Evolutionary conservation across 2,329 filamentous ascomycete genomes (phyloP).

Genomic region (Coleophoma eucalyptorum): DNA sequence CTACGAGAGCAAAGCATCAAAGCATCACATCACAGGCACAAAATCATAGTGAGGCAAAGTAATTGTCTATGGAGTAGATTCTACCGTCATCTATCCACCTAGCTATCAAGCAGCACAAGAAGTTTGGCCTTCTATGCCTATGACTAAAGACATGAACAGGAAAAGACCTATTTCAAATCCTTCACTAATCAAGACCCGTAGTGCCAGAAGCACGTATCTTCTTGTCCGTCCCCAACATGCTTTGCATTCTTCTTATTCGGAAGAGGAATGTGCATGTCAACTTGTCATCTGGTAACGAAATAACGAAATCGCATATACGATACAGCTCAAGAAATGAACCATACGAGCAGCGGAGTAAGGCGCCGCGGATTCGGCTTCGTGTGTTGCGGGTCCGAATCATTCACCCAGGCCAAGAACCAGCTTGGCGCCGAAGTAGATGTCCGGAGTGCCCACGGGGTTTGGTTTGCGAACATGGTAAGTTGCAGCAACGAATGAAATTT

Average conservation of each 20-base stretch:
- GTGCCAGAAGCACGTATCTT: slow-evolving; percentile 6
- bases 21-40: neutral
- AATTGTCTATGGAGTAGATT: slow-evolving; percentile 31
- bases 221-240: slow-evolving; percentile 8
- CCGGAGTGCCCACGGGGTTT: slow-evolving; percentile 7
- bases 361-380: slow-evolving; percentile 27
- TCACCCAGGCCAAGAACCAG: no score
- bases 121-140: no score
- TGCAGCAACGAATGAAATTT: slow-evolving; percentile 20
- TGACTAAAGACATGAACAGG: no score
- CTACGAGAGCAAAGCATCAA: no score
- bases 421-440: no score
- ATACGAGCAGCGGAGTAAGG: slow-evolving; percentile 1
- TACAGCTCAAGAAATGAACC: neutral
- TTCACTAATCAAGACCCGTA: slow-evolving; percentile 2
- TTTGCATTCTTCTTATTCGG: slow-evolving; percentile 6
- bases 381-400: slow-evolving; percentile 6
- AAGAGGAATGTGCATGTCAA: slow-evolving; percentile 11
- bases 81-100: slow-evolving; percentile 45
- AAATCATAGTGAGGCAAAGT: neutral
- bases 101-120: neutral
- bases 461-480: slow-evolving; percentile 18
- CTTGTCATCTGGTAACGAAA: slow-evolving; percentile 7
- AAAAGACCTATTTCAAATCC: neutral
- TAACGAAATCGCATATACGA: slow-evolving; percentile 16